A percentile compares a stretch with the other conserved stretches of the same genome.
These are phyloP conservation scores for Epichloe aotearoae DNA, from an alignment of 2,329 filamentous ascomycete species.

Conservation along the genomic window DNA sequence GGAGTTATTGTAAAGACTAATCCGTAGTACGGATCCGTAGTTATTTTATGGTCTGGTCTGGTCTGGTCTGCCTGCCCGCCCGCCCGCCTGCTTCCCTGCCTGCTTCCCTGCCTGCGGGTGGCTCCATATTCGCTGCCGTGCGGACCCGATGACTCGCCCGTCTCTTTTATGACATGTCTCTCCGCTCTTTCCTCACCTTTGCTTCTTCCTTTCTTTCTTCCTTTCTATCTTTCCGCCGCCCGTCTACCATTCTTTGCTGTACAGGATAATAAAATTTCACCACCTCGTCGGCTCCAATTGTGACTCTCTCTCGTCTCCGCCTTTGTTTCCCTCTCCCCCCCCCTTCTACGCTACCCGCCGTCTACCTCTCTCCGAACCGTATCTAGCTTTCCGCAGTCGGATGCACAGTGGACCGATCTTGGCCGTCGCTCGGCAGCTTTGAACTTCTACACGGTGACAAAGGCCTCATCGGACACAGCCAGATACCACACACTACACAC, in stretches of 20 bases:
- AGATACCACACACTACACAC: background rate
- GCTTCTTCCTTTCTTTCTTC: background rate
- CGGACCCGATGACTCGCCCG: background rate
- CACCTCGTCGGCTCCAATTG: background rate
- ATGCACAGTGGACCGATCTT: background rate
- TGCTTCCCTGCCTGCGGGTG: background rate
- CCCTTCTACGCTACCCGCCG: background rate
- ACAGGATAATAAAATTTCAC: background rate
- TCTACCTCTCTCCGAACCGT: background rate
- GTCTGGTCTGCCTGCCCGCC: too few species aligned
- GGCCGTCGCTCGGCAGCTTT: background rate
- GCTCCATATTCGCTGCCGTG: background rate
- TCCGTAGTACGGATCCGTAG: too few species aligned
- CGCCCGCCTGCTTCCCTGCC: too few species aligned
- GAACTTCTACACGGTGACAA: background rate
- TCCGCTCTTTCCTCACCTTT: background rate
- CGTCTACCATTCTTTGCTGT: background rate
- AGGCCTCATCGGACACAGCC: background rate
- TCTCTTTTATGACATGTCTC: background rate
- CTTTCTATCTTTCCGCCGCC: background rate
- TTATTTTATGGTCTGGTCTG: too few species aligned
- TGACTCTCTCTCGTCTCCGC: background rate
- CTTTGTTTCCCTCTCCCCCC: background rate
- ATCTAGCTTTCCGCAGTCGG: constrained; percentile 4
- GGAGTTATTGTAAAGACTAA: too few species aligned